These are phyloP conservation scores for Obelidium mucronatum DNA, from an alignment of 192 early-diverging fungal genomes.

Conservation along the genomic window DNA sequence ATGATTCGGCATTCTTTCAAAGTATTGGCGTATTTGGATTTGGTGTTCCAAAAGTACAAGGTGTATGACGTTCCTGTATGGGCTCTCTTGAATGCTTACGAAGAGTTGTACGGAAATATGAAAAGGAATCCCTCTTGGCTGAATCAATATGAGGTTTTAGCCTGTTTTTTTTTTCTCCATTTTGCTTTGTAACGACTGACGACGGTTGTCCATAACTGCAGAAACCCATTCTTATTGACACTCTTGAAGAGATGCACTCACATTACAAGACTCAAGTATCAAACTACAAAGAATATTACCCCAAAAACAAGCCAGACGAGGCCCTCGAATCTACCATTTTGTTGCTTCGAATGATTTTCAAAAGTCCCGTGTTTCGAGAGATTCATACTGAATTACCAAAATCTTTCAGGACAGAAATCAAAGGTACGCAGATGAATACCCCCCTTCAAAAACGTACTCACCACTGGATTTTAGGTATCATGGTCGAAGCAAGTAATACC, in stretches of 20 bases:
- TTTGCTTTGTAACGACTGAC: background rate
- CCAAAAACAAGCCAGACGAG: slow-evolving; percentile 59
- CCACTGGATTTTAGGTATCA: slow-evolving; percentile 6
- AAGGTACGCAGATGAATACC: background rate
- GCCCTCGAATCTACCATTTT: slow-evolving; percentile 60
- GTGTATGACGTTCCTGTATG: slow-evolving; percentile 48
- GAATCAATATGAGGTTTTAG: slow-evolving; percentile 42
- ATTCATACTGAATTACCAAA: slow-evolving; percentile 49
- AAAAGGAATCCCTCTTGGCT: slow-evolving; percentile 49
- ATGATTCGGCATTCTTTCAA: slow-evolving; percentile 49
- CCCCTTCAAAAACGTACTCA: background rate
- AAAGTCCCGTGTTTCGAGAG: slow-evolving; percentile 52
- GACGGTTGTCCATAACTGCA: too few species aligned
- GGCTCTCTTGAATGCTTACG: slow-evolving; percentile 52
- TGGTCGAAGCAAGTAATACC: slow-evolving; percentile 48
- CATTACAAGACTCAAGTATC: slow-evolving; percentile 56
- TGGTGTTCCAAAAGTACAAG: slow-evolving; percentile 58
- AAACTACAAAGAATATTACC: slow-evolving; percentile 62
- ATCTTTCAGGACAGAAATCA: slow-evolving; percentile 50
- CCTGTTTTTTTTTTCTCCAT: background rate
- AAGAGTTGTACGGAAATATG: slow-evolving; percentile 49
- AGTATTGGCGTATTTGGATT: slow-evolving; percentile 51
- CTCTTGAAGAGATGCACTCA: slow-evolving; percentile 56
- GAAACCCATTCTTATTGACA: slow-evolving; percentile 50
- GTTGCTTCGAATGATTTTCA: slow-evolving; percentile 61